Evolutionary conservation across 108 stramenopile genomes (phyloP), one percentile per base, ranked within the genome.

Genomic region (Bacterosira constricta): DNA sequence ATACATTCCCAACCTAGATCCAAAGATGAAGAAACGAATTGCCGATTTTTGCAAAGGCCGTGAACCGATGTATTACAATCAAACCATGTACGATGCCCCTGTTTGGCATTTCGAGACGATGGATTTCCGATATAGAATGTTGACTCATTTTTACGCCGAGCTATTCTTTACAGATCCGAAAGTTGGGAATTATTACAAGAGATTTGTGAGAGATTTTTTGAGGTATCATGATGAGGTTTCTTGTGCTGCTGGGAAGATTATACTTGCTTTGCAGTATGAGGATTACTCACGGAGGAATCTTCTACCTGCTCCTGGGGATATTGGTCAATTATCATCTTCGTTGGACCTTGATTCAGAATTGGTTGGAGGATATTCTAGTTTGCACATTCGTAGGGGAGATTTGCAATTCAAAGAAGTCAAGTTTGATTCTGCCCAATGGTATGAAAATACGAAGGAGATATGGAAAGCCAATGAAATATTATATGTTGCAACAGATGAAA

Each of bases 401-500:
- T 72, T 73, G 31, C 77, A 79, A 37, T 79, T 63, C 36, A 65
- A 68, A 55, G 81, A 79, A 71, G 76, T 72, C 37, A 76, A 56
- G 35, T 42, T 86, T 69, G 51, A 59, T 35, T 75, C 79, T 5
- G 71, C 61, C 3, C 62, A 57, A 49, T 75, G 77, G 57, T 77
- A 77, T 69, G 59, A 77, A 45, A 68, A 69, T 25, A 77, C 75
- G 10, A 57, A 80, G 62, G 84, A 83, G 65, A 59, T 79, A 12
- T 61, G 63, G 67, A 67, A 66, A 49, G 75, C 77, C 0, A 77
- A 81, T 41, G 85, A 86, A 82, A 82, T 88, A 13, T 25, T 94
- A 8, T 96, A 84, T 59, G 81, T 96, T 51, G 96, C 93, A 1
- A 93, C 96, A 17, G 96, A 96, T 65, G 96, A 95, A 66, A 79